A percentile compares a stretch with the other conserved stretches of the same genome.
Conservation (phyloP, 2,329 filamentous ascomycete species). For the Grosmannia penicillata region DNA sequence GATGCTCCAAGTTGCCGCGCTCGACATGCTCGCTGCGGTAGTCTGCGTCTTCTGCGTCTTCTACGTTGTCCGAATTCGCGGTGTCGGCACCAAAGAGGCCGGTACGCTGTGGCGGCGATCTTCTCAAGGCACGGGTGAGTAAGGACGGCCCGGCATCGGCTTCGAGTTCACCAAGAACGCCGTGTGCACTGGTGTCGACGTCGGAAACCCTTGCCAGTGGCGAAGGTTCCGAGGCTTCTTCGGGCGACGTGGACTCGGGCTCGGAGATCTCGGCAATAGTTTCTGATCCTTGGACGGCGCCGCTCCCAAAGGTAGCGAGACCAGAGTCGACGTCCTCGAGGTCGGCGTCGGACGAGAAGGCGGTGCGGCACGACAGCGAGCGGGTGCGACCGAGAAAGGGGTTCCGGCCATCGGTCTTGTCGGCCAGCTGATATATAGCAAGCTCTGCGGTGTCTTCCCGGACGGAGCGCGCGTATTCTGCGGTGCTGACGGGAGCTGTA, state of each 20-base stretch:
- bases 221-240: no score
- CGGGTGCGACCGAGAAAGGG: conserved; percentile 28
- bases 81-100: conserved; percentile 34
- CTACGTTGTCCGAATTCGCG: conserved; percentile 6
- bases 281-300: conserved; percentile 21
- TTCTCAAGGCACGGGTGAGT: conserved; percentile 6
- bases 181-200: neutral
- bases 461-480: conserved; percentile 62
- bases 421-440: conserved; percentile 65
- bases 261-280: conserved; percentile 40
- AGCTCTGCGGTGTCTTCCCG: conserved; percentile 80
- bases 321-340: conserved; percentile 7
- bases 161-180: neutral
- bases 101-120: conserved; percentile 7
- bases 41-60: neutral
- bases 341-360: conserved; percentile 15
- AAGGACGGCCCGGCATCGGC: conserved; percentile 7
- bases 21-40: no score
- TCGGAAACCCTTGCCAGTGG: neutral
- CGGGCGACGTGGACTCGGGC: conserved; percentile 3
- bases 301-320: conserved; percentile 4
- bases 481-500: conserved; percentile 48
- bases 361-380: conserved; percentile 18
- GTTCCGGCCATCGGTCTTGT: conserved; percentile 31
- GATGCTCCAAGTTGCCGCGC: no score